Evolutionary conservation across 805 yeast species (phyloP).

Genomic region (Maudiozyma turicensis): DNA sequence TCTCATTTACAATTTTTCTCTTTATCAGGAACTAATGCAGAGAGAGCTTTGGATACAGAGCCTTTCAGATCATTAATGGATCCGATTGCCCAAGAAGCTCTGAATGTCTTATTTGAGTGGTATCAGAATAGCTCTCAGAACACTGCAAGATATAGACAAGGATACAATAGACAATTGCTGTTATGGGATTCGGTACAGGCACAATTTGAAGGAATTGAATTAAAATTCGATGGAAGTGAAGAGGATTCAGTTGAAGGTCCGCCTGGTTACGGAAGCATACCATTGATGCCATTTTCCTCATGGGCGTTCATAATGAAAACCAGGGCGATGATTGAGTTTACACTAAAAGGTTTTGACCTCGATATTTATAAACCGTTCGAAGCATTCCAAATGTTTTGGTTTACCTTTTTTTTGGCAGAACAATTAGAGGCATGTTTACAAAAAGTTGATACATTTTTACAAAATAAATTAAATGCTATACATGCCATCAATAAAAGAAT

Average conservation of each 20-base stretch:
- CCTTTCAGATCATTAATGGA: constrained; percentile 4
- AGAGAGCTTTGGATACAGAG: not conserved
- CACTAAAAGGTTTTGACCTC: constrained; percentile 63
- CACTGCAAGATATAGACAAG: constrained; percentile 75
- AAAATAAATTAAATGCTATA: constrained; percentile 27
- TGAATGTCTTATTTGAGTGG: constrained; percentile 37
- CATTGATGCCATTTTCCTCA: constrained; percentile 58
- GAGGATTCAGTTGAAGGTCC: constrained; percentile 9
- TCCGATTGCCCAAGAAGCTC: constrained; percentile 34
- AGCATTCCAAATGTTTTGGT: constrained; percentile 58
- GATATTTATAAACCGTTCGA: constrained; percentile 70
- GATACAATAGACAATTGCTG: constrained; percentile 44
- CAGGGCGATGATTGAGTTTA: constrained; percentile 60
- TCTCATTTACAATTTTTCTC: constrained; percentile 37
- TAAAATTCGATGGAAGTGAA: constrained; percentile 26
- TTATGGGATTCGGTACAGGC: constrained; percentile 79
- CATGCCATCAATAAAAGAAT: constrained; percentile 31
- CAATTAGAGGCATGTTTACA: constrained; percentile 37
- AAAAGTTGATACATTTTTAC: constrained; percentile 27
- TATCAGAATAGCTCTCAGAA: constrained; percentile 47
- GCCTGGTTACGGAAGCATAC: constrained; percentile 11
- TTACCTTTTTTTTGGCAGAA: constrained; percentile 41
- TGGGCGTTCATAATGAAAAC: constrained; percentile 62
- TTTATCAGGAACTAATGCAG: constrained; percentile 8
- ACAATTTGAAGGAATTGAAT: constrained; percentile 56